Percentiles rank a stretch among this genome's conserved stretches.
Conservation (phyloP, 495 filamentous ascomycete species). For the Coniosporium apollinis region DNA sequence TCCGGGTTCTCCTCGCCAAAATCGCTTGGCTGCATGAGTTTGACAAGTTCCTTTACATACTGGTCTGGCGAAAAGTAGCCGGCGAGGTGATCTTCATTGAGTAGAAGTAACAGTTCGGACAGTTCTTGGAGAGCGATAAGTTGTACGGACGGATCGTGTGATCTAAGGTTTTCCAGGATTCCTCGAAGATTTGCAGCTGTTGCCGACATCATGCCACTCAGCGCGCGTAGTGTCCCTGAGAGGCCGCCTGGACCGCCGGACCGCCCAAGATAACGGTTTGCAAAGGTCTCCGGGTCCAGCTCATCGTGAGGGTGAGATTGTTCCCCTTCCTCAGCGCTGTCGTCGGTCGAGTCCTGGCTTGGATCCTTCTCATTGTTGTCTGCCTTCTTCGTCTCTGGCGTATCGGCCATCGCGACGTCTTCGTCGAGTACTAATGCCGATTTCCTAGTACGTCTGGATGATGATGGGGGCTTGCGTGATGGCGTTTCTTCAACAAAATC, state of each 20-base stretch:
- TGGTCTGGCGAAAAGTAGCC: slow-evolving; percentile 90
- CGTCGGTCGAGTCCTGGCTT: slow-evolving; percentile 23
- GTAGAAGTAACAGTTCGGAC: slow-evolving; percentile 81
- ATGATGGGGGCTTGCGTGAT: slow-evolving; percentile 19
- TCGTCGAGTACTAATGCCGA: slow-evolving; percentile 20
- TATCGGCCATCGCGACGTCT: slow-evolving; percentile 27
- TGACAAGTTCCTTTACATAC: slow-evolving; percentile 88
- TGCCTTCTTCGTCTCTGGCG: slow-evolving; percentile 32
- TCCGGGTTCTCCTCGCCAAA: slow-evolving; percentile 84
- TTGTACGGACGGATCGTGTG: slow-evolving; percentile 76
- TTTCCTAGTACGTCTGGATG: slow-evolving; percentile 33
- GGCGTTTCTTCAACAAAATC: slow-evolving; percentile 11
- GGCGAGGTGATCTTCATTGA: slow-evolving; percentile 90
- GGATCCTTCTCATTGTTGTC: slow-evolving; percentile 33
- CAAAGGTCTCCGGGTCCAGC: slow-evolving; percentile 62
- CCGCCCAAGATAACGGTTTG: slow-evolving; percentile 50
- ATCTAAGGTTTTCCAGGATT: slow-evolving; percentile 65
- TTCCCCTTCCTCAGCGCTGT: slow-evolving; percentile 33
- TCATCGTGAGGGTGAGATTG: slow-evolving; percentile 42
- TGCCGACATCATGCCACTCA: slow-evolving; percentile 83
- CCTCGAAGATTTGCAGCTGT: slow-evolving; percentile 64
- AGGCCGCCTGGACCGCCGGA: slow-evolving; percentile 44
- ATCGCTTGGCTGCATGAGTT: slow-evolving; percentile 79
- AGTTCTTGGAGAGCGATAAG: slow-evolving; percentile 86
- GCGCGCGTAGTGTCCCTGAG: slow-evolving; percentile 66